Conservation (phyloP, 176 grass and related monocot genomes). For the Rhipidocladum racemiflorum region DNA sequence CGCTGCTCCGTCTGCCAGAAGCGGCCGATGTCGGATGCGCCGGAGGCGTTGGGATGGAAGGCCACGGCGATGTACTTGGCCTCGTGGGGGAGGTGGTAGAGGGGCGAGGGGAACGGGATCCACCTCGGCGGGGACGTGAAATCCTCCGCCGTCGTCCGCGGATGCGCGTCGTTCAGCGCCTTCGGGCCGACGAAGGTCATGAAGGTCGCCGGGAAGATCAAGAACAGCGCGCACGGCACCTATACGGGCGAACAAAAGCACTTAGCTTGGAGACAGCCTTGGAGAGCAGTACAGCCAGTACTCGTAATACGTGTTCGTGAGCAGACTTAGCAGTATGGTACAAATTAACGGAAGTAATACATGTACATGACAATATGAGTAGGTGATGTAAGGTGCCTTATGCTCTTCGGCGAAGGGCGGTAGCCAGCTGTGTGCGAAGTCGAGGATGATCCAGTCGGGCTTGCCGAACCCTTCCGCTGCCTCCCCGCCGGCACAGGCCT, state of each 20-base stretch:
- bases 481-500: neutral
- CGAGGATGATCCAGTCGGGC: slow-evolving; percentile 45
- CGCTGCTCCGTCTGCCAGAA: neutral
- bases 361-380: too few species aligned
- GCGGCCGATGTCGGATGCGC: neutral
- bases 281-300: too few species aligned
- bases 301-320: too few species aligned
- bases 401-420: slow-evolving; percentile 18
- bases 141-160: neutral
- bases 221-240: slow-evolving; percentile 19
- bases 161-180: neutral
- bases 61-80: neutral
- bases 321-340: too few species aligned
- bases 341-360: too few species aligned
- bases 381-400: neutral
- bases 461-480: neutral
- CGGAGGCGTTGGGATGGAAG: neutral
- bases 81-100: slow-evolving; percentile 16
- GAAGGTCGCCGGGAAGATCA: neutral
- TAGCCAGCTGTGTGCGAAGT: slow-evolving; percentile 43
- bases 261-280: too few species aligned
- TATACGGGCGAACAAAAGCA: neutral
- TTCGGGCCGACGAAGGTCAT: neutral
- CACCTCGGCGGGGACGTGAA: slow-evolving; percentile 15
- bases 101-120: slow-evolving; percentile 12